Evolutionary conservation across 2,329 filamentous ascomycete species (phyloP).

Genomic region (Scedosporium boydii): DNA sequence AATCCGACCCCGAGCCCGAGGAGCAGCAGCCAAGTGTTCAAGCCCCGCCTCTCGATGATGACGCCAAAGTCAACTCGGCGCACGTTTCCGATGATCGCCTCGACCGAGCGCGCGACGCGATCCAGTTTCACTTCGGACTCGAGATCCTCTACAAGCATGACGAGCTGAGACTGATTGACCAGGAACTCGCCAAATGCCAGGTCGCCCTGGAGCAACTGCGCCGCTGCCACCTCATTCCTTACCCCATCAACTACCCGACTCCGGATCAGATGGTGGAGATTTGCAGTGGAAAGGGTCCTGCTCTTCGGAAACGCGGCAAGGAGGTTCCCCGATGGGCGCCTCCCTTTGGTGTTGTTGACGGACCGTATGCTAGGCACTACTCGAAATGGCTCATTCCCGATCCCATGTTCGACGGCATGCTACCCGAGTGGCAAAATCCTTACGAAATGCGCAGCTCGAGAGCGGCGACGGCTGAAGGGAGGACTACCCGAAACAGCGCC

Average conservation of each 20-base stretch:
- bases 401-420: slow-evolving; percentile 67
- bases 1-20: background rate
- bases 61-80: background rate
- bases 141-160: slow-evolving; percentile 92
- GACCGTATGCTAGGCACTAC: slow-evolving; percentile 90
- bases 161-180: slow-evolving; percentile 87
- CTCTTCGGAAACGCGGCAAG: slow-evolving; percentile 54
- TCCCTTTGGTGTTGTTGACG: slow-evolving; percentile 83
- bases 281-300: slow-evolving; percentile 63
- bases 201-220: slow-evolving; percentile 86
- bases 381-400: slow-evolving; percentile 92
- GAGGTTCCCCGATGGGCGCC: slow-evolving; percentile 67
- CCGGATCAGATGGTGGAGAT: slow-evolving; percentile 61
- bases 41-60: background rate
- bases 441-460: slow-evolving; percentile 33
- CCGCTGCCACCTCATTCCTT: slow-evolving; percentile 85
- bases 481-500: slow-evolving; percentile 69
- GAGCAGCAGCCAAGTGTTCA: background rate
- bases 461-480: slow-evolving; percentile 50
- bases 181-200: slow-evolving; percentile 94
- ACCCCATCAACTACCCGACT: slow-evolving; percentile 61
- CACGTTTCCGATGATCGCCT: background rate
- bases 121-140: slow-evolving; percentile 80
- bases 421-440: slow-evolving; percentile 34
- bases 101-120: slow-evolving; percentile 19